Conservation (phyloP, 164 flowering plant genomes). For the Macadamia integrifolia region DNA sequence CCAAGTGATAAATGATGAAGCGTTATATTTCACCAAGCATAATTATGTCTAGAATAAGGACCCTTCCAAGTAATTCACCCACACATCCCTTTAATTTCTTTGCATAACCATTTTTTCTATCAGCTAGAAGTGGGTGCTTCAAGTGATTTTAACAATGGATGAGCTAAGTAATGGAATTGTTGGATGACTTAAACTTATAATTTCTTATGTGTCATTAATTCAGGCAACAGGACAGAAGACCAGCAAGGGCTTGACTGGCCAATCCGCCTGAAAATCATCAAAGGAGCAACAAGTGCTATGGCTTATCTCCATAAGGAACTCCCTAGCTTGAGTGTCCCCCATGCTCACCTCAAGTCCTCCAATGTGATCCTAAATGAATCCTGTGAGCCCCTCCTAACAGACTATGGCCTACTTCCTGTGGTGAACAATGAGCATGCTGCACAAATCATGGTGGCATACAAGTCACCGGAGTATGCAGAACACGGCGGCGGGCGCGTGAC, state of each 20-base stretch:
- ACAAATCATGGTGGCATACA: slow-evolving; percentile 63
- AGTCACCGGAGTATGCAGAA: slow-evolving; percentile 59
- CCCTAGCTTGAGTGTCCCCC: slow-evolving; percentile 54
- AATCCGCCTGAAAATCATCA: slow-evolving; percentile 58
- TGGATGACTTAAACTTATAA: too few species aligned
- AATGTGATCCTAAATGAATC: slow-evolving; percentile 61
- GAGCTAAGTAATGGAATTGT: too few species aligned
- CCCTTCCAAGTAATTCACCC: too few species aligned
- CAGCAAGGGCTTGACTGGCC: slow-evolving; percentile 57
- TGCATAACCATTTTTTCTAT: too few species aligned
- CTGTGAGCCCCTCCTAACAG: slow-evolving; percentile 53
- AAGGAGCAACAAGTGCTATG: slow-evolving; percentile 71
- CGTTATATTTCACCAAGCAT: too few species aligned
- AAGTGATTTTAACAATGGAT: too few species aligned
- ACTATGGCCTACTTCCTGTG: slow-evolving; percentile 59
- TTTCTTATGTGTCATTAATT: background rate
- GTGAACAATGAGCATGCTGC: slow-evolving; percentile 51
- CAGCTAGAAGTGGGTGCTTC: too few species aligned
- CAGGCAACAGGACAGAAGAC: slow-evolving; percentile 38
- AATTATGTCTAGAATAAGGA: too few species aligned
- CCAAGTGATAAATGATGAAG: too few species aligned
- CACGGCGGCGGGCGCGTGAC: slow-evolving; percentile 26
- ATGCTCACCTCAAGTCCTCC: slow-evolving; percentile 88
- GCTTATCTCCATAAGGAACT: slow-evolving; percentile 58
- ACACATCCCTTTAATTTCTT: too few species aligned